These are phyloP conservation scores for Vaccinium darrowii DNA, from an alignment of 148 eudicot species.

Conservation along the genomic window DNA sequence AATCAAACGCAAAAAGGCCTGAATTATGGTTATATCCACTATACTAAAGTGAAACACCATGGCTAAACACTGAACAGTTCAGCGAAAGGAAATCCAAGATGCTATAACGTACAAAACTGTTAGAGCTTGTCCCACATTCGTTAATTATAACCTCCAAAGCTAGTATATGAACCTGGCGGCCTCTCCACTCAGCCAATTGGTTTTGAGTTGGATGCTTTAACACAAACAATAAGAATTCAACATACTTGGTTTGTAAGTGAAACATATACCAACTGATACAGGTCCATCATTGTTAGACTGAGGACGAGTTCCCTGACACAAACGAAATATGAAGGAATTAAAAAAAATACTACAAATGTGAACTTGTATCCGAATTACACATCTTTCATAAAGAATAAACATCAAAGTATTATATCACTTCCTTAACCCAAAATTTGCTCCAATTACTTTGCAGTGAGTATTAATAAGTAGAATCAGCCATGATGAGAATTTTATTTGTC, in stretches of 20 bases:
- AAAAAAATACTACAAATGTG: not conserved
- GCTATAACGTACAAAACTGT: not conserved
- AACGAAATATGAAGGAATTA: not conserved
- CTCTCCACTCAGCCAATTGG: too few relatives aligned
- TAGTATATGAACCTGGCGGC: too few relatives aligned
- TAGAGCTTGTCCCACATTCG: too few relatives aligned
- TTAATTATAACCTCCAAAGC: too few relatives aligned
- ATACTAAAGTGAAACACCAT: not conserved
- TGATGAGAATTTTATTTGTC: not conserved
- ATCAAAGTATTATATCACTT: not conserved
- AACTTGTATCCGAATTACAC: not conserved
- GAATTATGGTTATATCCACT: not conserved
- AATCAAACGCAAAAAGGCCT: not conserved
- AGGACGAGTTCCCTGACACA: slow-evolving; percentile 20
- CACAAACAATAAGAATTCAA: not conserved
- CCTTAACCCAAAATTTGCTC: not conserved
- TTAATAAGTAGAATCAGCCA: not conserved
- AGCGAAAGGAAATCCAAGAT: not conserved
- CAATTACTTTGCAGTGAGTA: not conserved
- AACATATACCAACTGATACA: not conserved
- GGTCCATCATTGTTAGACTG: slow-evolving; percentile 11
- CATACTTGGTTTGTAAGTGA: not conserved
- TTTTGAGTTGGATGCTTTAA: not conserved
- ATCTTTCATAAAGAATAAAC: not conserved
- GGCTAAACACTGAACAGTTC: not conserved